Percentiles rank a stretch among this genome's conserved stretches.
Evolutionary conservation across 176 grass and related monocot species (phyloP).

Genomic region (Paspalum notatum): DNA sequence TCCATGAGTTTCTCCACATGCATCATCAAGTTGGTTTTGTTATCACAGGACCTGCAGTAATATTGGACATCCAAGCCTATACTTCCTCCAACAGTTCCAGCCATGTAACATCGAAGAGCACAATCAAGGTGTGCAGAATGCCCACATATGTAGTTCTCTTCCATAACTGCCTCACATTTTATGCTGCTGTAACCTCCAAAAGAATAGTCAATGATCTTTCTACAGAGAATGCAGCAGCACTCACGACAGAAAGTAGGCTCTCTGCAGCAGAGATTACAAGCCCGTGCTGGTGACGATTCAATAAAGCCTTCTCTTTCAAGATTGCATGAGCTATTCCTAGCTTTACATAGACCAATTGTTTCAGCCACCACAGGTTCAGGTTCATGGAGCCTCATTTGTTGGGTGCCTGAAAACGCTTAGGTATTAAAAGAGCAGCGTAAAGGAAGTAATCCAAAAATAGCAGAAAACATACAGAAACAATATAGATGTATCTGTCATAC

Average conservation of each 20-base stretch:
- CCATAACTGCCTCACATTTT: constrained; percentile 73
- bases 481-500: constrained; percentile 7
- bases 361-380: constrained; percentile 38
- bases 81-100: constrained; percentile 86
- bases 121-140: constrained; percentile 86
- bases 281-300: constrained; percentile 47
- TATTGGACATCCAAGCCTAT: constrained; percentile 87
- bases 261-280: constrained; percentile 81
- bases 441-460: constrained; percentile 25
- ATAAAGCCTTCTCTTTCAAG: constrained; percentile 55
- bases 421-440: constrained; percentile 42
- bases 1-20: constrained; percentile 62
- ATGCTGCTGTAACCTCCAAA: constrained; percentile 65
- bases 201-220: constrained; percentile 61
- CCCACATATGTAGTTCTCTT: constrained; percentile 71
- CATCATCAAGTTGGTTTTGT: constrained; percentile 78
- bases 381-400: constrained; percentile 34
- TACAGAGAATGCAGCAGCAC: constrained; percentile 94
- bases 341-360: constrained; percentile 61
- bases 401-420: constrained; percentile 46
- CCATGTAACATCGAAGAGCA: constrained; percentile 84
- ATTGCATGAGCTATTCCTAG: constrained; percentile 70
- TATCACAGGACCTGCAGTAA: constrained; percentile 85
- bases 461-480: constrained; percentile 24
- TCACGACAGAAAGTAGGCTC: constrained; percentile 75